phyloP scores from a whole-genome alignment of 129 eudicot species.

The Lactuca sativa region DNA sequence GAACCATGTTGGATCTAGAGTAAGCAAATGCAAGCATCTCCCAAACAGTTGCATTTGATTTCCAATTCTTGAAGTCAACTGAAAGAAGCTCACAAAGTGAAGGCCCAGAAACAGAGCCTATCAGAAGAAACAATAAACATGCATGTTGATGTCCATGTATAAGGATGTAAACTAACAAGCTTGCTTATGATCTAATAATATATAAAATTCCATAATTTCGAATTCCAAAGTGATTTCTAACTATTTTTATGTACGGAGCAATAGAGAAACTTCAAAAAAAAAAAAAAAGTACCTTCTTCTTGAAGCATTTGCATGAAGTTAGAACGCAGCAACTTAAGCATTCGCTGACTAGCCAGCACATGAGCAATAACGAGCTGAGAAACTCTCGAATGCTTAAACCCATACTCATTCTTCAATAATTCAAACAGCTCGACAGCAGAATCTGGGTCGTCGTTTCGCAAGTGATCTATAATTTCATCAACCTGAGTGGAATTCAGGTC shows the following conservation, averaged over 20 bases:
- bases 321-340: constrained; percentile 36
- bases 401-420: constrained; percentile 51
- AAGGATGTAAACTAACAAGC: constrained; percentile 5
- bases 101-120: constrained; percentile 84
- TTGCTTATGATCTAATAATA: neutral
- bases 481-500: constrained; percentile 36
- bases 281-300: constrained; percentile 51
- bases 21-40: constrained; percentile 82
- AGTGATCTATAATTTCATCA: constrained; percentile 38
- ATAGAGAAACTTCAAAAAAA: neutral
- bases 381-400: constrained; percentile 45
- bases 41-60: constrained; percentile 63
- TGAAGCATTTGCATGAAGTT: constrained; percentile 44
- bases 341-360: constrained; percentile 48
- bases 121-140: constrained; percentile 26
- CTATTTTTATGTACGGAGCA: neutral
- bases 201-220: too few relatives aligned
- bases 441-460: constrained; percentile 26
- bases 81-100: constrained; percentile 61
- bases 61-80: constrained; percentile 47
- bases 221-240: neutral
- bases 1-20: constrained; percentile 65
- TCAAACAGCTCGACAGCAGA: constrained; percentile 54
- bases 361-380: constrained; percentile 55
- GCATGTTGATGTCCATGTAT: constrained; percentile 7